Base-by-base conservation (phyloP, 2,329 filamentous ascomycete genomes). In the Hypoxylon sp. region DNA sequence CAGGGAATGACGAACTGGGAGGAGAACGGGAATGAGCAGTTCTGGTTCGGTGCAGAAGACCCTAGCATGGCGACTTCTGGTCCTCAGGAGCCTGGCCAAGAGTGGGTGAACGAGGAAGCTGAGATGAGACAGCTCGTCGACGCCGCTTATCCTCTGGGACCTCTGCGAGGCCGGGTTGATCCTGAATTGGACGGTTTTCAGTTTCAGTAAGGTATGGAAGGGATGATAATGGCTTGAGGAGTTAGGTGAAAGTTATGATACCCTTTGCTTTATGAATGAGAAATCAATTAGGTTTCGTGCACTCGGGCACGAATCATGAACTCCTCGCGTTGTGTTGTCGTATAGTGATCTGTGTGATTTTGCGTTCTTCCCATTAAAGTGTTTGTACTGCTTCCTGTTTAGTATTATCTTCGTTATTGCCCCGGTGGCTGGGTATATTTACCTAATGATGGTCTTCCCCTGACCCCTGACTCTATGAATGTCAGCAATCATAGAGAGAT, bases 81-180 rank as follows among this genome's bases (percentile, higher is more conserved):
- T 11, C 76, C 77, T 39, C 76, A 70, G 9, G 68, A 70, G 21
- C 66, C 72, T n/a, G 76, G 77, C 21, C 77, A 80, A 34, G 80
- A 81, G 19, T 84, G 82, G 82, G 76, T 77, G 8, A 76, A 79
- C 45, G 81, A 83, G 23, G 81, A 83, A 56, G 76, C 77, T 6
- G 81, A 81, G 61, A 81, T 84, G 66, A 74, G 81, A 41, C 76
- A 79, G 14, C 72, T 84, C 11, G 73, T 75, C 27, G 71, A 63
- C 23, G 45, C 64, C 19, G 6, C 25, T 27, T 52, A 62, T 53
- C 71, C 72, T 3, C 61, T 74, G 14, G 67, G 67, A 41, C 37
- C 37, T 21, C 37, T 41, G 9, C 37, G 37, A 27, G 70, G 65
- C 29, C 53, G 74, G 16, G 70, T 75, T 39, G 74, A 76, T 25